Evolutionary conservation across 768 basidiomycete species (phyloP).

Genomic region (Trametes elegans): DNA sequence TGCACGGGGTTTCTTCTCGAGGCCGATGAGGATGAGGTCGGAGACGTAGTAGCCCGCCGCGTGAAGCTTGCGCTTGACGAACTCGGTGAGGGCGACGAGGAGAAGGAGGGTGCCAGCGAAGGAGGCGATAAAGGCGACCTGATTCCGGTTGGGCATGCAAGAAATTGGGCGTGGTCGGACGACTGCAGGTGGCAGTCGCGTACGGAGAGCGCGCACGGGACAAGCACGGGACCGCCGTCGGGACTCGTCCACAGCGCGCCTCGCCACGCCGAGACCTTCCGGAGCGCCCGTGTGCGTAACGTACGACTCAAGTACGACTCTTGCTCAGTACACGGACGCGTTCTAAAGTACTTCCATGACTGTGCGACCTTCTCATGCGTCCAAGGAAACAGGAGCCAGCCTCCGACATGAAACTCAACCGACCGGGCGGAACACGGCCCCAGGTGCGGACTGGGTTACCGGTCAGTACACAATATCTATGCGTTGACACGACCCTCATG

Average conservation of each 20-base stretch:
- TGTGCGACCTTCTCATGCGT: background rate
- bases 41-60: constrained; percentile 57
- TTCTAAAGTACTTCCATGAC: background rate
- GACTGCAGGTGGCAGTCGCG: background rate
- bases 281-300: background rate
- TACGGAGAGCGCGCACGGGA: background rate
- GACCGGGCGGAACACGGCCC: no score
- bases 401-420: background rate
- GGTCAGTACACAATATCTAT: background rate
- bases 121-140: constrained; percentile 53
- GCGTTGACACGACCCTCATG: no score
- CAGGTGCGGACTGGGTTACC: no score
- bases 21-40: constrained; percentile 61
- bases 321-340: no score
- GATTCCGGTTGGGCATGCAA: constrained; percentile 57
- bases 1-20: constrained; percentile 34
- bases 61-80: constrained; percentile 42
- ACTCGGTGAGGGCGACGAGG: constrained; percentile 46
- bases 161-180: background rate
- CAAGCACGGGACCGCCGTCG: background rate
- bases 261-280: constrained; percentile 9
- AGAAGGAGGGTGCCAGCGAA: constrained; percentile 45
- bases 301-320: no score
- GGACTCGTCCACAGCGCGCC: background rate
- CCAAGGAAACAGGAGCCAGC: background rate